phyloP scores from a whole-genome alignment of 2,329 filamentous ascomycete species.

The Ambrosiella beaveri region DNA sequence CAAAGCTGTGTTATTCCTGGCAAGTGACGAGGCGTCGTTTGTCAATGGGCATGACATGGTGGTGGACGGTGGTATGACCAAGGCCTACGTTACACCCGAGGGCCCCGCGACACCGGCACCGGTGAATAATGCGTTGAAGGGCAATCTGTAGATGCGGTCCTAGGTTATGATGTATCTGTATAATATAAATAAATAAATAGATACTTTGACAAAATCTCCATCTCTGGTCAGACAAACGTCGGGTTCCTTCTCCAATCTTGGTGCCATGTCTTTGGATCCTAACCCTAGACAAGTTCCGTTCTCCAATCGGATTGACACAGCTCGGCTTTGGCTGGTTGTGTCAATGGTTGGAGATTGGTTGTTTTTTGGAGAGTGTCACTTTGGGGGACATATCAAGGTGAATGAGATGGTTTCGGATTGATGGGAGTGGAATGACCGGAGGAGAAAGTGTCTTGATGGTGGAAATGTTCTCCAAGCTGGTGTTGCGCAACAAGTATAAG shows the following conservation, averaged over 20 bases:
- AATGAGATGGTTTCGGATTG: no score
- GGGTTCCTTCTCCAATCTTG: not conserved
- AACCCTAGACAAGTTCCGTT: not conserved
- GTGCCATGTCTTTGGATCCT: not conserved
- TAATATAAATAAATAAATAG: no score
- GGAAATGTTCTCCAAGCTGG: not conserved
- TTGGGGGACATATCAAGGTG: not conserved
- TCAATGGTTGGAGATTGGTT: not conserved
- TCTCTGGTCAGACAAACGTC: no score
- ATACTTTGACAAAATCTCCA: no score
- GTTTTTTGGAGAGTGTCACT: not conserved
- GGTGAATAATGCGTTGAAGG: conserved; percentile 41
- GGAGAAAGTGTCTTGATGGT: not conserved
- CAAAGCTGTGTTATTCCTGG: conserved; percentile 55
- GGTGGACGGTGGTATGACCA: conserved; percentile 55
- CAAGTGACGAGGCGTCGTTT: conserved; percentile 58
- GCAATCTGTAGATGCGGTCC: not conserved
- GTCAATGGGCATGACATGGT: conserved; percentile 56
- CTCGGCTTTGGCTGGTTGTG: not conserved
- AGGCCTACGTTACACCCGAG: conserved; percentile 23
- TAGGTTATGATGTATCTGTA: no score
- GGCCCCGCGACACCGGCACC: conserved; percentile 27
- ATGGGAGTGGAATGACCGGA: not conserved
- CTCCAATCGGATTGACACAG: not conserved
- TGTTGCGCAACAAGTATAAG: not conserved